Conservation (phyloP, 306 rosid species). For the Benincasa hispida region DNA sequence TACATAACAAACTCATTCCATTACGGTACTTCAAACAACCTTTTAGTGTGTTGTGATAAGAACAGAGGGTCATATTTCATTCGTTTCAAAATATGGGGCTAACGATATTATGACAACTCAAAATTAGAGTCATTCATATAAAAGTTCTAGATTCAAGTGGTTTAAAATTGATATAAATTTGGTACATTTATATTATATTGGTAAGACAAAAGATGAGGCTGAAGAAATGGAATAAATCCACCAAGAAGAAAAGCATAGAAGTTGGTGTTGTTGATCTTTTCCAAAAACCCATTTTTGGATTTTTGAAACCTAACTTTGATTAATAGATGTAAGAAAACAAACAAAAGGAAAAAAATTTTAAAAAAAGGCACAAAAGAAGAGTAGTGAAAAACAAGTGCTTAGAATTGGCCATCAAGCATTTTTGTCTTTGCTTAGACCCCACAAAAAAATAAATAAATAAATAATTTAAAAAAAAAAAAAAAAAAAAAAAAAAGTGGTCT, state of each 20-base stretch:
- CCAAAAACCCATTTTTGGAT: not conserved
- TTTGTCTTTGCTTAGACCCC: conserved; percentile 8
- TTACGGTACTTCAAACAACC: too few relatives aligned
- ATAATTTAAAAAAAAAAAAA: too few relatives aligned
- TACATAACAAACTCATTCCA: too few relatives aligned
- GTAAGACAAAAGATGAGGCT: not conserved
- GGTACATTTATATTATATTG: not conserved
- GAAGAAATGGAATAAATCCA: not conserved
- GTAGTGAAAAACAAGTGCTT: conserved; percentile 1
- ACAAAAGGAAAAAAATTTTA: not conserved
- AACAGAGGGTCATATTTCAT: too few relatives aligned
- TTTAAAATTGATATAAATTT: not conserved
- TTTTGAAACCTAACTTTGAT: conserved; percentile 4
- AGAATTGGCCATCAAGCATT: not conserved
- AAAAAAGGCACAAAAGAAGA: not conserved
- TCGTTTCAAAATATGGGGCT: too few relatives aligned
- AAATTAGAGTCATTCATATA: too few relatives aligned
- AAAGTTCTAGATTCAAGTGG: too few relatives aligned
- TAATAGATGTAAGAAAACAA: not conserved
- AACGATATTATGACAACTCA: too few relatives aligned
- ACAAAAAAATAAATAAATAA: not conserved
- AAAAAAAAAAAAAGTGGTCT: not conserved
- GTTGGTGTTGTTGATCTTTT: not conserved
- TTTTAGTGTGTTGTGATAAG: too few relatives aligned
- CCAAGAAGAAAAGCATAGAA: not conserved